phyloP scores from a whole-genome alignment of 805 yeast genomes.

The Nakazawaea holstii region DNA sequence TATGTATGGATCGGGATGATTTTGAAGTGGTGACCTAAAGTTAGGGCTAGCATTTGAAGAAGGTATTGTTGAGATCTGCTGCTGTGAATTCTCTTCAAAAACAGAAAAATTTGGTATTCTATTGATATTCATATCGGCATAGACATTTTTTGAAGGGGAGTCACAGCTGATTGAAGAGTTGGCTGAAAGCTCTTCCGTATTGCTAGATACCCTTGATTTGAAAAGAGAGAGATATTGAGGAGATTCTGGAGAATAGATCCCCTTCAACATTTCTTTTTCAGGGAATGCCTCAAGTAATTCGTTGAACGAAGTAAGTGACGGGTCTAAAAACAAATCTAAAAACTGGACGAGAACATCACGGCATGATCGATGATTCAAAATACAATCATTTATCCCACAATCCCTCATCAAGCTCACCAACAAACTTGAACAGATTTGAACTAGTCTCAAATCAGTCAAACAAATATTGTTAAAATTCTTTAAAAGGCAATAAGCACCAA shows the following conservation, averaged over 20 bases:
- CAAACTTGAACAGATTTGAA: conserved; percentile 18
- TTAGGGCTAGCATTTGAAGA: not conserved
- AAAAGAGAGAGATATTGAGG: not conserved
- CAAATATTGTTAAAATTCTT: conserved; percentile 28
- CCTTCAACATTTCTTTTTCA: not conserved
- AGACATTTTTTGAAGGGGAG: not conserved
- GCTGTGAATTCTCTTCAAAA: not conserved
- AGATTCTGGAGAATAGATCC: not conserved
- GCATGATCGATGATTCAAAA: conserved; percentile 12
- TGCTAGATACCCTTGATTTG: not conserved
- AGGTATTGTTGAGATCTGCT: not conserved
- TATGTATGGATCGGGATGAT: no score
- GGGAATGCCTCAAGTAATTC: conserved; percentile 8
- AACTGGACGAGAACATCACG: conserved; percentile 26
- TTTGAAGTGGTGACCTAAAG: not conserved
- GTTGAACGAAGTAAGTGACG: conserved; percentile 22
- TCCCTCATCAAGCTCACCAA: conserved; percentile 18
- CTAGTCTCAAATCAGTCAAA: conserved; percentile 26
- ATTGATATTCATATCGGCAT: not conserved
- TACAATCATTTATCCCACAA: conserved; percentile 8
- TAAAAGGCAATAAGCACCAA: conserved; percentile 35
- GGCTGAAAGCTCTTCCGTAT: not conserved
- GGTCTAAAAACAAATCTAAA: conserved; percentile 28
- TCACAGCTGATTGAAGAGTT: no score
- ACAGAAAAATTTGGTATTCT: not conserved